Evolutionary conservation across 2,329 filamentous ascomycete species (phyloP), one percentile per base, ranked within the genome.

Genomic region (Fusarium redolens): DNA sequence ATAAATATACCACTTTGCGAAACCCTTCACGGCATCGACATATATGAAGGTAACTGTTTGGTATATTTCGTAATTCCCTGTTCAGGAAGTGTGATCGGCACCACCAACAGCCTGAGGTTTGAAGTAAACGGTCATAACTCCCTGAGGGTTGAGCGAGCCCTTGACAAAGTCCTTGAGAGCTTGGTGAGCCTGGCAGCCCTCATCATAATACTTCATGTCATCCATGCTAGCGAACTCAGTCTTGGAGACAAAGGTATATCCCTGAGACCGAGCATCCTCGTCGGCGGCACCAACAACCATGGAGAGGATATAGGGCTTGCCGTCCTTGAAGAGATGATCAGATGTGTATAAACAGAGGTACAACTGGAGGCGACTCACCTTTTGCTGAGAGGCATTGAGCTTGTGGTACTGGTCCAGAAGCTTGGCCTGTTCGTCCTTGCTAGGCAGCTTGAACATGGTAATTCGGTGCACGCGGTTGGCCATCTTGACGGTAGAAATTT

Each of bases 151-250:
- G 31, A 85, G 69, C 22, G 57, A 61, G 54, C 64, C 74, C 70
- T 77, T 77, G 18, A 80, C 82, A 4, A 75, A 71, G 38, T 74
- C 76, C 79, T 85, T 86, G 65, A 87, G 81, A 30, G 70, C 78
- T 63, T 77, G 74, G 71, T 87, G 86, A 4, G 84, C 84, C n/a
- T 76, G 65, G 74, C 85, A 87, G 60, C 79, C 84, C 14, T 84
- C 83, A 79, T 93, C 92, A 79, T 93, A 94, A 82, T 88, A 94
- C 74, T 88, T 85, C 88, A 93, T 90, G 79, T 93, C 92, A 17
- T 91, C 91, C 61, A 90, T 76, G 66, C 82, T 90, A 50, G 87
- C 86, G 78, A 94, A 94, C 51, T 88, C 87, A 44, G 87, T 90
- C 79, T 90, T 88, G 54, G 88, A 88, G 20, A 89, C 85, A 59